Base-by-base conservation (phyloP, 768 basidiomycete species). In the Boletus tylopilopsis region DNA sequence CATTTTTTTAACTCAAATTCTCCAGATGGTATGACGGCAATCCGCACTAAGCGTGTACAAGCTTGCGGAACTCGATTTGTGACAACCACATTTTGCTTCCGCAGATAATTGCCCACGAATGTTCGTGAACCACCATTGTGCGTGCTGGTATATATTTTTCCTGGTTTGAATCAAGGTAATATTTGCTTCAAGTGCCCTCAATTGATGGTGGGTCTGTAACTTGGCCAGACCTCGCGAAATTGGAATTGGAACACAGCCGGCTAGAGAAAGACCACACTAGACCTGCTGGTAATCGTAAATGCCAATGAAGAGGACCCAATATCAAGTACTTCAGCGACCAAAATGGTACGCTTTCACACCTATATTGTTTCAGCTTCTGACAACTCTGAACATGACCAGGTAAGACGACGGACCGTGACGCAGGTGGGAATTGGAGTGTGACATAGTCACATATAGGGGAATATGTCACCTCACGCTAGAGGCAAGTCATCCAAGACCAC, bases 401-500 rank as follows among this genome's bases (percentile, higher is more conserved):
- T n/a, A n/a, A n/a, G 19, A 9, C n/a, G n/a, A n/a, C n/a, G 36
- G 42, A 18, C 51, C 50, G 21, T 29, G n/a, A 36, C 51, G 42
- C 53, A 8, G 38, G 36, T 51, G 53, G 55, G 53, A 55, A 54
- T 5, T 33, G 11, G 15, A 9, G 1, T 19, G 66, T 65, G 64
- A 68, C 54, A 25, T 0, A 15, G 58, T 65, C 56, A 65, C 55
- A 45, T 25, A 66, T 41, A 68, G 63, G 64, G 64, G 64, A n/a
- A 29, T 0, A 3, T 53, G 64, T 63, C 61, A 64, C 64, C 29
- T 66, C 64, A 68, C 66, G 33, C 23, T 43, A 21, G 18, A 68
- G 62, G 64, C 61, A 64, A 66, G 62, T 66, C 50, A 18, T 47
- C 42, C 60, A 56, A 53, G 53, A 59, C 62, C 56, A 64, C 60